A percentile compares a stretch with the other conserved stretches of the same genome.
Evolutionary conservation across 2,329 filamentous ascomycete genomes (phyloP).

Genomic region (Apiospora pterosperma): DNA sequence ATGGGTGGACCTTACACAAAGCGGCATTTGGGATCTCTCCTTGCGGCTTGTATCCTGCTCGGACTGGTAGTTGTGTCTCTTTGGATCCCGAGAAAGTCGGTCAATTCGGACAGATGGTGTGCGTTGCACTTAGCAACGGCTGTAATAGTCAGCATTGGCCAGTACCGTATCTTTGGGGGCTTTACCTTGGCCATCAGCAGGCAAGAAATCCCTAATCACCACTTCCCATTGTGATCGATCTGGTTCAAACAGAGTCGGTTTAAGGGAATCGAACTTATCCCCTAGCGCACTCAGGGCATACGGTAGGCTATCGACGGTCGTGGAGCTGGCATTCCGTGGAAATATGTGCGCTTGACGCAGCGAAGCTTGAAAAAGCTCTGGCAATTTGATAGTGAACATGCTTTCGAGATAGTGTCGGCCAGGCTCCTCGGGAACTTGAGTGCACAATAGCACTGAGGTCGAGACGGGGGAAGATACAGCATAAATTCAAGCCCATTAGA

Average conservation of each 20-base stretch:
- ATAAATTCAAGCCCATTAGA: neutral
- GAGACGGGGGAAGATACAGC: neutral
- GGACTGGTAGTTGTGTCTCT: neutral
- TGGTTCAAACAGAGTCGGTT: neutral
- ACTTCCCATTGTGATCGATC: neutral
- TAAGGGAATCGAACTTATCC: neutral
- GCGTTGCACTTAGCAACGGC: neutral
- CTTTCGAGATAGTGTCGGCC: neutral
- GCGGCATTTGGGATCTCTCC: slow-evolving; percentile 15
- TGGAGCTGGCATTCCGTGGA: neutral
- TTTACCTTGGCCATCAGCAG: neutral
- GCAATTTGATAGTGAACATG: neutral
- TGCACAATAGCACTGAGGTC: neutral
- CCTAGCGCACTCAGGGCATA: neutral
- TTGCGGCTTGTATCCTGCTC: neutral
- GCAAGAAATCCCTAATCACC: neutral
- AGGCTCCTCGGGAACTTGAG: neutral
- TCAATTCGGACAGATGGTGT: neutral
- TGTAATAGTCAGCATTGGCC: neutral
- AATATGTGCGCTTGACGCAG: neutral
- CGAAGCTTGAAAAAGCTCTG: neutral
- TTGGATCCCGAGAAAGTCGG: neutral
- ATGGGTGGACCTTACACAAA: slow-evolving; percentile 12
- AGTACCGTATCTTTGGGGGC: neutral
- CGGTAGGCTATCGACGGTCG: neutral